These are phyloP conservation scores for Hyaloperonospora brassicae DNA, from an alignment of 352 stramenopile species.

Conservation along the genomic window DNA sequence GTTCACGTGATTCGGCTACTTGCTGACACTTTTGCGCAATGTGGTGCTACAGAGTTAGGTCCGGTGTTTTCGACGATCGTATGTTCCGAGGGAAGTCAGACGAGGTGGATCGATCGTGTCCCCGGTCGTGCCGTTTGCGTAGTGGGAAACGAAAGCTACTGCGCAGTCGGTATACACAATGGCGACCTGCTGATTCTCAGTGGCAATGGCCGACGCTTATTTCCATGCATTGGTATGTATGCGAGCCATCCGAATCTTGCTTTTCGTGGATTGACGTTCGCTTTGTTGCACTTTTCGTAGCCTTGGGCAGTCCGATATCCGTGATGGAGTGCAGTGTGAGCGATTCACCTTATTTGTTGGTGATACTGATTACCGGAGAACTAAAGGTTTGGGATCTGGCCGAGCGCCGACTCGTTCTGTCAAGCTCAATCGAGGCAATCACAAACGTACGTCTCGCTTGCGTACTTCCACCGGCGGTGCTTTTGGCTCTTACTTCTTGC, in stretches of 20 bases:
- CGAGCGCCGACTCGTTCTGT: slow-evolving; percentile 38
- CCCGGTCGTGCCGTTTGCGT: slow-evolving; percentile 47
- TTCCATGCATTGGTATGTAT: slow-evolving; percentile 66
- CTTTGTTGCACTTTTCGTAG: slow-evolving; percentile 19
- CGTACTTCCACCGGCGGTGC: not conserved
- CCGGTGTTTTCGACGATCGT: slow-evolving; percentile 67
- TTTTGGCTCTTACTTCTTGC: slow-evolving; percentile 4
- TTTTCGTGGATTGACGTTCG: slow-evolving; percentile 1
- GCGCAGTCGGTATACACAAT: slow-evolving; percentile 46
- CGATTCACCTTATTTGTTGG: slow-evolving; percentile 59
- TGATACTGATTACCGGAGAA: slow-evolving; percentile 51
- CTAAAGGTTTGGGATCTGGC: slow-evolving; percentile 72
- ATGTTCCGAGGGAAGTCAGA: slow-evolving; percentile 39
- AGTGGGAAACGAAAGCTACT: slow-evolving; percentile 60
- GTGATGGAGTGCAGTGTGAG: slow-evolving; percentile 63
- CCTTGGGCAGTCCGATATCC: slow-evolving; percentile 51
- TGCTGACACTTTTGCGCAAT: slow-evolving; percentile 1
- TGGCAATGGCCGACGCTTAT: slow-evolving; percentile 53
- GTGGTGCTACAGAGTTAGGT: slow-evolving; percentile 35
- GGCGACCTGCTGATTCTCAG: slow-evolving; percentile 67
- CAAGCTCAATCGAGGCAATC: slow-evolving; percentile 58
- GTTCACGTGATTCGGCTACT: not conserved
- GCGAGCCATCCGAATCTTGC: not conserved
- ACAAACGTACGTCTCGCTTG: slow-evolving; percentile 29
- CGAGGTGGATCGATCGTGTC: slow-evolving; percentile 79